Evolutionary conservation across 352 stramenopile genomes (phyloP).

Genomic region (Phytophthora fragariae): DNA sequence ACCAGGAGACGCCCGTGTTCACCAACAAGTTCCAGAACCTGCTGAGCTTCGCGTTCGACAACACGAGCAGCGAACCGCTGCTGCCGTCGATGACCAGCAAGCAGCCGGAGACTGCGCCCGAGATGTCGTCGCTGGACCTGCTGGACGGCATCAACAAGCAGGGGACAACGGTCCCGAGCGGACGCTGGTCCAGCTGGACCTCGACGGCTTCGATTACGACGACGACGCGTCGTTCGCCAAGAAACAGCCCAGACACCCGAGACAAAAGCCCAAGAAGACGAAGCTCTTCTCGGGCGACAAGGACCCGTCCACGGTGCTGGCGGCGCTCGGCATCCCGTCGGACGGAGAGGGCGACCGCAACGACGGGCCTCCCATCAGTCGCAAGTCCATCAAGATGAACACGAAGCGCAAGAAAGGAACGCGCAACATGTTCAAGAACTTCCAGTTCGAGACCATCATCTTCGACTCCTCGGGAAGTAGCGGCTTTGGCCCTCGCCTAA

Average conservation of each 20-base stretch:
- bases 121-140: too few relatives aligned
- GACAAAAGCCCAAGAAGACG: slow-evolving; percentile 47
- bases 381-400: slow-evolving; percentile 70
- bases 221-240: slow-evolving; percentile 32
- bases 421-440: slow-evolving; percentile 76
- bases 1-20: too few relatives aligned
- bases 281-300: slow-evolving; percentile 46
- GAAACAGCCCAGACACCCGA: slow-evolving; percentile 50
- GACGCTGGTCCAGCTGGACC: slow-evolving; percentile 55
- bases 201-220: slow-evolving; percentile 41
- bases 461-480: slow-evolving; percentile 52
- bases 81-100: too few relatives aligned
- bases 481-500: too few relatives aligned
- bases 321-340: slow-evolving; percentile 40
- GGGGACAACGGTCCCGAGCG: slow-evolving; percentile 45
- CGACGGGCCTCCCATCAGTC: slow-evolving; percentile 23
- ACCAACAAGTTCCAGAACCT: too few relatives aligned
- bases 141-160: too few relatives aligned
- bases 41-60: too few relatives aligned
- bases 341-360: slow-evolving; percentile 24
- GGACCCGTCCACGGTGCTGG: slow-evolving; percentile 43
- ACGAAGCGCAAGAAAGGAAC: slow-evolving; percentile 80
- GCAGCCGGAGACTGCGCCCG: too few relatives aligned
- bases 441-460: slow-evolving; percentile 90
- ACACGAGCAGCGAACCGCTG: too few relatives aligned